phyloP scores from a whole-genome alignment of 257 asterid genomes.

The Fraxinus cuspidata region DNA sequence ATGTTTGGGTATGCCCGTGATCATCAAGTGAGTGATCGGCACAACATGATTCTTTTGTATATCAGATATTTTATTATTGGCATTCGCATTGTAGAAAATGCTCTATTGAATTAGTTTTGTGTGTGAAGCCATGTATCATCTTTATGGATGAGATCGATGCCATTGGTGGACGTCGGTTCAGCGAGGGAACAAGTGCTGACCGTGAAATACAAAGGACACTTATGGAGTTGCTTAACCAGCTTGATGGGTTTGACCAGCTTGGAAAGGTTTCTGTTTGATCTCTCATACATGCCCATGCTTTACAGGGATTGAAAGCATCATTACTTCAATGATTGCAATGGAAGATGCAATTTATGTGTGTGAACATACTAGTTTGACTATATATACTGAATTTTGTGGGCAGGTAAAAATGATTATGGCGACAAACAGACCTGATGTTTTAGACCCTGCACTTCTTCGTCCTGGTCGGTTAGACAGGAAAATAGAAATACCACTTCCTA shows the following conservation, averaged over 20 bases:
- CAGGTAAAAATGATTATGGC: conserved; percentile 99
- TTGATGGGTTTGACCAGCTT: conserved; percentile 95
- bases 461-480: conserved; percentile 98
- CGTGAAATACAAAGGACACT: conserved; percentile 97
- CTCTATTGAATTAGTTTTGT: conserved; percentile 10
- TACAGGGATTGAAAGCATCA: neutral
- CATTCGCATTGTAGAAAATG: neutral
- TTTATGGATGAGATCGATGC: conserved; percentile 99
- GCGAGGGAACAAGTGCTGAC: conserved; percentile 98
- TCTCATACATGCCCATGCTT: neutral
- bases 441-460: conserved; percentile 97
- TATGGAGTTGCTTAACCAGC: conserved; percentile 92
- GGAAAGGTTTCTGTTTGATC: conserved; percentile 66
- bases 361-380: neutral
- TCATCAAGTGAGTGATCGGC: conserved; percentile 68
- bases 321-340: conserved; percentile 3
- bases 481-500: conserved; percentile 93
- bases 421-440: conserved; percentile 89
- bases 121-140: conserved; percentile 84
- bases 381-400: conserved; percentile 23
- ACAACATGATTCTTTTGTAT: neutral
- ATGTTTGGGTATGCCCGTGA: conserved; percentile 97
- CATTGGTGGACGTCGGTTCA: conserved; percentile 94
- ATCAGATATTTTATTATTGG: neutral
- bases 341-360: neutral